These are phyloP conservation scores for Diaporthe caulivora DNA, from an alignment of 2,329 filamentous ascomycete species.

Conservation along the genomic window DNA sequence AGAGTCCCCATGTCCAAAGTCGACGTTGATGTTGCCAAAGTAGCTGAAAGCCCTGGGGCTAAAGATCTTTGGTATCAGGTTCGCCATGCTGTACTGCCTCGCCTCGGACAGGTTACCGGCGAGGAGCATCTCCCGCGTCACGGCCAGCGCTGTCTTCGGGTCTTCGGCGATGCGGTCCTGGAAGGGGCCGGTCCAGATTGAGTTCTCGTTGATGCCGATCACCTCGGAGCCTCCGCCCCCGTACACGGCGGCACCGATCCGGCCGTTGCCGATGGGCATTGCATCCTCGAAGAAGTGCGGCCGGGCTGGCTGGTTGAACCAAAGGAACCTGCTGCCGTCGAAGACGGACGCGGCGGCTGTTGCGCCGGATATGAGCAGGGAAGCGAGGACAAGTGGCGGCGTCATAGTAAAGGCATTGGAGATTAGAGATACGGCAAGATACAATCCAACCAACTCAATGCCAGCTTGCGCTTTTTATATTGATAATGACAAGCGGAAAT, in stretches of 20 bases:
- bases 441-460: too few species aligned
- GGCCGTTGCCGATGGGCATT: conserved; percentile 17
- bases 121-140: not conserved
- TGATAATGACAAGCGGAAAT: not conserved
- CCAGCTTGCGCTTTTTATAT: not conserved
- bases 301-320: not conserved
- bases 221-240: conserved; percentile 3
- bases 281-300: conserved; percentile 12
- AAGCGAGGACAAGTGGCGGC: not conserved
- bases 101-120: not conserved
- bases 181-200: conserved; percentile 23
- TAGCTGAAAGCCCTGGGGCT: conserved; percentile 9
- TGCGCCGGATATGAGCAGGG: not conserved
- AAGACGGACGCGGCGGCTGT: not conserved
- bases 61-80: not conserved
- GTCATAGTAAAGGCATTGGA: not conserved
- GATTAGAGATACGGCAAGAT: not conserved
- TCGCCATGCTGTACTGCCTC: conserved; percentile 10
- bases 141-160: not conserved
- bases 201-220: conserved; percentile 25
- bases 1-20: not conserved
- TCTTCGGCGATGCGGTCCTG: conserved; percentile 9
- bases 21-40: conserved; percentile 9
- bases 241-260: conserved; percentile 7
- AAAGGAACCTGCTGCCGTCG: conserved; percentile 9